phyloP scores from a whole-genome alignment of 2,329 filamentous ascomycete species.

The Epichloe typhina region DNA sequence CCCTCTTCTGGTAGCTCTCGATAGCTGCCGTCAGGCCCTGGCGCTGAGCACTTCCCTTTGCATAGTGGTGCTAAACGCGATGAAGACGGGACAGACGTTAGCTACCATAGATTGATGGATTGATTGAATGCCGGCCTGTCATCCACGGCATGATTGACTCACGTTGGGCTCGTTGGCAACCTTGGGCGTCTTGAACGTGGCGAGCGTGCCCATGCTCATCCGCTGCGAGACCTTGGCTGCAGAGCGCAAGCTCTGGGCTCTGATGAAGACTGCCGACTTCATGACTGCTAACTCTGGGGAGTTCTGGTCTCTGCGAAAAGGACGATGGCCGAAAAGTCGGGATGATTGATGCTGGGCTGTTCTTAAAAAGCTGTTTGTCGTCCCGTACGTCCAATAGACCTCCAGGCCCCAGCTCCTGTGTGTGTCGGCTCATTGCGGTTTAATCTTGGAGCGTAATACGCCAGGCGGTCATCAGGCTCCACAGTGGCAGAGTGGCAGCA shows the following conservation, averaged over 20 bases:
- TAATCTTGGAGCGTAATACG: background rate
- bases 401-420: background rate
- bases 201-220: slow-evolving; percentile 44
- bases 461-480: no score
- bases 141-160: slow-evolving; percentile 23
- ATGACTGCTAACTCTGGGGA: slow-evolving; percentile 10
- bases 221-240: slow-evolving; percentile 16
- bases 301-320: background rate
- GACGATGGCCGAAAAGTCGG: background rate
- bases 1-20: slow-evolving; percentile 51
- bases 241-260: slow-evolving; percentile 19
- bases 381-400: background rate
- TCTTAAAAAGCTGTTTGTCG: background rate
- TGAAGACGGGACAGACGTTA: background rate
- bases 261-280: slow-evolving; percentile 22
- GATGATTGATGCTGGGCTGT: background rate
- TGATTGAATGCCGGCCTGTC: background rate
- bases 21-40: slow-evolving; percentile 64
- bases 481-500: no score
- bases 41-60: slow-evolving; percentile 69
- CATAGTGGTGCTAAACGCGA: slow-evolving; percentile 63
- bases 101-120: background rate
- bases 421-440: slow-evolving; percentile 19
- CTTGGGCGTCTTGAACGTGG: slow-evolving; percentile 75
- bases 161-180: slow-evolving; percentile 95